phyloP scores from a whole-genome alignment of 2,329 filamentous ascomycete genomes.

The Penicillium sp. region DNA sequence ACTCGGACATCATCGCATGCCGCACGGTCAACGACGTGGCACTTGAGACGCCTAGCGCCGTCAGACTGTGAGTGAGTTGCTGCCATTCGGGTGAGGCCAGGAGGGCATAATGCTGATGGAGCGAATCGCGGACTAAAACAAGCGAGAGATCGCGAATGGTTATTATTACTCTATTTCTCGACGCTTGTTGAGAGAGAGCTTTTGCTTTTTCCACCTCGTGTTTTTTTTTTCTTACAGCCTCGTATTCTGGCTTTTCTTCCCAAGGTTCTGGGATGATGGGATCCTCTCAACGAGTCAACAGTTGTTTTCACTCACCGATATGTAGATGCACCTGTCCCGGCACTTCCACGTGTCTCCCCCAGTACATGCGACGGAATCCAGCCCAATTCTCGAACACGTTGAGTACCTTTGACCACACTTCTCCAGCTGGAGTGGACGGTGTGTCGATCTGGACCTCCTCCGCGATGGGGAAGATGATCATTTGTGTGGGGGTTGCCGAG shows the following conservation, averaged over 20 bases:
- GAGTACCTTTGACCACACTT: slow-evolving; percentile 32
- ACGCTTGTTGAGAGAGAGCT: background rate
- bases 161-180: slow-evolving; percentile 4
- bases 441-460: slow-evolving; percentile 57
- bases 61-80: slow-evolving; percentile 18
- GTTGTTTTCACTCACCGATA: slow-evolving; percentile 31
- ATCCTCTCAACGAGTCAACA: background rate
- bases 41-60: slow-evolving; percentile 19
- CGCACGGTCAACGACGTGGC: slow-evolving; percentile 31
- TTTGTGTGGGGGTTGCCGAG: slow-evolving; percentile 32
- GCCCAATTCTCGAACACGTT: slow-evolving; percentile 26
- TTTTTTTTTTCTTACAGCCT: slow-evolving; percentile 8
- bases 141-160: background rate
- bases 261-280: background rate
- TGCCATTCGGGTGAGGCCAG: slow-evolving; percentile 32
- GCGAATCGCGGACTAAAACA: slow-evolving; percentile 28
- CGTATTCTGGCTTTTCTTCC: slow-evolving; percentile 7
- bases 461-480: slow-evolving; percentile 51
- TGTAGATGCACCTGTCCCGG: slow-evolving; percentile 39
- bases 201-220: slow-evolving; percentile 10
- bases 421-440: slow-evolving; percentile 53
- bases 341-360: slow-evolving; percentile 40
- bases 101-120: slow-evolving; percentile 33
- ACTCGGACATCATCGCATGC: slow-evolving; percentile 34
- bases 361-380: slow-evolving; percentile 39